Percentiles rank a stretch among this genome's conserved stretches.
These are phyloP conservation scores for Nicotiana obtusifolia DNA, from an alignment of 257 asterid genomes.

Conservation along the genomic window DNA sequence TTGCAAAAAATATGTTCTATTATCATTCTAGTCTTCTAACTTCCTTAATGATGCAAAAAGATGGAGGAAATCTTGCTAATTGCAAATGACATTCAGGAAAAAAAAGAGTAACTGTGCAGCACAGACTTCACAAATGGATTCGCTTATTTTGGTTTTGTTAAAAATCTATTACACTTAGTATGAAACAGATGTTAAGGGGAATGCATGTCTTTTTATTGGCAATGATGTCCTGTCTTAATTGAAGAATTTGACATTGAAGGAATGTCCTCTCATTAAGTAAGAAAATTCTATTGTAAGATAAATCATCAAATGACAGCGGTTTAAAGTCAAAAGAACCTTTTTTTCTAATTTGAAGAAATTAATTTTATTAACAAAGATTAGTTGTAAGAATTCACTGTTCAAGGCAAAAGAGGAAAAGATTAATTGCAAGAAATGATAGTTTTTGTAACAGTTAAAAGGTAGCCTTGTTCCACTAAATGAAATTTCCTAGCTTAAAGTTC, in stretches of 20 bases:
- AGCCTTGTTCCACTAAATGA: no score
- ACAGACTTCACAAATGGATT: not conserved
- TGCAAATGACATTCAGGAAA: not conserved
- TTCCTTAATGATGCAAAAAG: slow-evolving; percentile 2
- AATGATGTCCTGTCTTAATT: not conserved
- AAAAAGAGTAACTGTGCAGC: not conserved
- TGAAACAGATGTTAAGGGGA: not conserved
- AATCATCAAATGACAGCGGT: not conserved
- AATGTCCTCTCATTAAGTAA: not conserved
- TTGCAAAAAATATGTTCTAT: not conserved
- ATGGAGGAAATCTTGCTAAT: not conserved
- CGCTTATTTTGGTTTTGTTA: not conserved
- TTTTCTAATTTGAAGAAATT: not conserved
- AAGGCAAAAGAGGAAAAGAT: not conserved
- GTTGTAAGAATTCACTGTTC: not conserved
- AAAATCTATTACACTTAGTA: not conserved
- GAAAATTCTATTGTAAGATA: not conserved
- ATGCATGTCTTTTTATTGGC: not conserved
- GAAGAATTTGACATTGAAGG: slow-evolving; percentile 2
- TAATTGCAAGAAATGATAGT: not conserved
- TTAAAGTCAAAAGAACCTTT: not conserved
- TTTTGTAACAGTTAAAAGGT: not conserved
- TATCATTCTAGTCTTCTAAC: not conserved
- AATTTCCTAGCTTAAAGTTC: no score
- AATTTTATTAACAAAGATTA: not conserved